Base-by-base conservation (phyloP, 2,329 filamentous ascomycete genomes). In the Graphium sp. region DNA sequence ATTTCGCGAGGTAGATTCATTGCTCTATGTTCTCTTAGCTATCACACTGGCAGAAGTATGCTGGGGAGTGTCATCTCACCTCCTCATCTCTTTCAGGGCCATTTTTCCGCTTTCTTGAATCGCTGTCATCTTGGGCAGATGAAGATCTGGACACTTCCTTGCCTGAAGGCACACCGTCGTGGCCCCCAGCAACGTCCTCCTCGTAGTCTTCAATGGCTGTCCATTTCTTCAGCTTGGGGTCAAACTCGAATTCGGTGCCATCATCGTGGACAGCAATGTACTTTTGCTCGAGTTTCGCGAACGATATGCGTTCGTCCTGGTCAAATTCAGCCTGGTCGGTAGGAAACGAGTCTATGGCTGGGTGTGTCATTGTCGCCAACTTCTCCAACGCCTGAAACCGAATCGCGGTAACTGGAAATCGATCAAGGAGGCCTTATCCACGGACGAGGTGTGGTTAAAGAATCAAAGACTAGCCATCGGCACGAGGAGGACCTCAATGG, bases 261-360 rank as follows among this genome's bases (percentile, higher is more conserved):
- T 89, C 74, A 26, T 84, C 80, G 32, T 81, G 77, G 35, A 92
- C 84, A 6, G 89, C 71, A 30, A 89, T 69, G 55, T 76, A 87
- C 47, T 83, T 87, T 44, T 72, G 64, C 51, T 87, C 77, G 35
- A 82, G 61, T 46, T 70, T 79, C n/a, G 81, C 87, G 55, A 77
- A 92, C 5, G 82, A 87, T 44, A 93, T 80, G 40, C 85, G 78
- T 17, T 80, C 67, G 47, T 93, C 84, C 33, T 56, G 56, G 41
- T 77, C 74, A 47, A 92, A 91, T 26, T 78, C 66, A 32, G 67
- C 62, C 10, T 66, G 62, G 32, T 81, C 57, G 12, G 58, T 69
- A 14, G 70, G 69, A 32, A 74, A 70, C 8, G 52, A 34, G 3
- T 29, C 18, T 16, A 30, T 26, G 14, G 28, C 14, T 24, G 29